A percentile compares a stretch with the other conserved stretches of the same genome.
These are phyloP conservation scores for Agrocybe praecox DNA, from an alignment of 768 basidiomycete species.

Conservation along the genomic window DNA sequence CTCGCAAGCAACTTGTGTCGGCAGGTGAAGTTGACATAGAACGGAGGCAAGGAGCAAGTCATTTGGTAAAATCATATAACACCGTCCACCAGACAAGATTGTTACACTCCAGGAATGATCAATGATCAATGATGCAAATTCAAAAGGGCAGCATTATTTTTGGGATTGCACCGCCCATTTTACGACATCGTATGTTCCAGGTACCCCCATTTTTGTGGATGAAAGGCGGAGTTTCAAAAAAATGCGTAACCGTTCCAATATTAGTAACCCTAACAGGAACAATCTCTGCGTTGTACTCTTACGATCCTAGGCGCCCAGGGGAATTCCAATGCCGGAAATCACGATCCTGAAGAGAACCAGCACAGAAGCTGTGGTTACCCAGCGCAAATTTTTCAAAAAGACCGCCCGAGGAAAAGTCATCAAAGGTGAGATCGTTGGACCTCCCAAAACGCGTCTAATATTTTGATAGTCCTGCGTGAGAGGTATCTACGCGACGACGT, in stretches of 20 bases:
- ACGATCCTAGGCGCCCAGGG: not conserved
- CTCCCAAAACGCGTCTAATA: not conserved
- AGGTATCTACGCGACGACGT: constrained; percentile 93
- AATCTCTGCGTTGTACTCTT: too few species aligned
- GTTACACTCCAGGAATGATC: too few species aligned
- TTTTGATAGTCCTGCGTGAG: constrained; percentile 77
- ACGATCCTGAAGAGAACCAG: constrained; percentile 73
- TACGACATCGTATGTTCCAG: not conserved
- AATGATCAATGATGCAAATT: not conserved
- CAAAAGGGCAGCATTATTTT: not conserved
- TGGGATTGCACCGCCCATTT: not conserved
- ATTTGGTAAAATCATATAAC: too few species aligned
- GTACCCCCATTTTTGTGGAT: too few species aligned
- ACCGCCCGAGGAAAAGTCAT: constrained; percentile 92
- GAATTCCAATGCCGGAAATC: constrained; percentile 64
- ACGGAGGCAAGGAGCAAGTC: not conserved
- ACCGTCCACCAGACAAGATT: too few species aligned
- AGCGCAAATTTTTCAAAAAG: constrained; percentile 95
- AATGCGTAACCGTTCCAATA: not conserved
- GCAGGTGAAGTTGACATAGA: not conserved
- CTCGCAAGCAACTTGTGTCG: not conserved
- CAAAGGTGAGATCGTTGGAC: constrained; percentile 63
- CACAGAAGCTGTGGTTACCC: constrained; percentile 73
- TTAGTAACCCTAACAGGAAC: not conserved
- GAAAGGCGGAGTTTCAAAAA: not conserved